phyloP scores from a whole-genome alignment of 148 eudicot genomes.

The Diospyros lotus region DNA sequence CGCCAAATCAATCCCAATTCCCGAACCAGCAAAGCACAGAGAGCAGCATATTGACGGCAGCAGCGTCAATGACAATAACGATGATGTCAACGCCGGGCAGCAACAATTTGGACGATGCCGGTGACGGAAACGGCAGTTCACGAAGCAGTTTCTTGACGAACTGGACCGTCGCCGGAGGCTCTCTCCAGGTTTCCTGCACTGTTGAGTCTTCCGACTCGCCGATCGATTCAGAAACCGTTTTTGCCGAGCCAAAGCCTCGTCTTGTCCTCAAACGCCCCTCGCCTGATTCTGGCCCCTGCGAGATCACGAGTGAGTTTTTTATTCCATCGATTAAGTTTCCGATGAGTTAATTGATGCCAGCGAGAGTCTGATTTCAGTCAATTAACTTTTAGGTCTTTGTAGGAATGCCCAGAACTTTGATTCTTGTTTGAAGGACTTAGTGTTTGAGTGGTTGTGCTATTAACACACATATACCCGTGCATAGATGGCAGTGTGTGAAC shows the following conservation, averaged over 20 bases:
- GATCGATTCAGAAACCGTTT: slow-evolving; percentile 20
- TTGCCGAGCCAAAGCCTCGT: slow-evolving; percentile 25
- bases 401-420: too few relatives aligned
- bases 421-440: too few relatives aligned
- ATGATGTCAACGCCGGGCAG: not conserved
- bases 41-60: too few relatives aligned
- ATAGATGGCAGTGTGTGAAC: too few relatives aligned
- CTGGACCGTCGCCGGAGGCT: slow-evolving; percentile 55
- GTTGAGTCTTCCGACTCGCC: slow-evolving; percentile 51
- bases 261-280: slow-evolving; percentile 45
- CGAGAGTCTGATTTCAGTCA: not conserved
- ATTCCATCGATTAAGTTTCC: not conserved
- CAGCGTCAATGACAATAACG: not conserved
- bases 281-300: slow-evolving; percentile 54
- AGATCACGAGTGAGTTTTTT: slow-evolving; percentile 50
- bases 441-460: too few relatives aligned
- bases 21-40: too few relatives aligned
- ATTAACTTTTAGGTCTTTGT: not conserved
- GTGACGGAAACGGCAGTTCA: slow-evolving; percentile 3
- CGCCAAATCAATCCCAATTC: too few relatives aligned
- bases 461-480: too few relatives aligned
- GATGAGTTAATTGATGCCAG: not conserved
- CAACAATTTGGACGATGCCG: not conserved
- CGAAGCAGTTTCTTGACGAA: slow-evolving; percentile 23
- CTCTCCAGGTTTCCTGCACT: slow-evolving; percentile 36